Base-by-base conservation (phyloP, 2,329 filamentous ascomycete genomes). In the Ascosphaera apis region DNA sequence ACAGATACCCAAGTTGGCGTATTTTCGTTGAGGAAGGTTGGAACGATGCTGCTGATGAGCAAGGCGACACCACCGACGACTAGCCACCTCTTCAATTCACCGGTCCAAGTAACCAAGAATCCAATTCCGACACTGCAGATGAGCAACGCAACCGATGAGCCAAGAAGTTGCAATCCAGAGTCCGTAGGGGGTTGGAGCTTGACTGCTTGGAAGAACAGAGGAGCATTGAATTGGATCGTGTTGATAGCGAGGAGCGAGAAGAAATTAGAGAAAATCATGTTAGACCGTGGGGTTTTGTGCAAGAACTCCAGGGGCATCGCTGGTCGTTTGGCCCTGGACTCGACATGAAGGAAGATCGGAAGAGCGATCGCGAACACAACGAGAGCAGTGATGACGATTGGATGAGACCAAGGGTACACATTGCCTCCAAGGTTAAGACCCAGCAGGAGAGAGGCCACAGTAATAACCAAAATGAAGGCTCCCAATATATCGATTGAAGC, bases 151-250 rank as follows among this genome's bases (percentile, higher is more conserved):
- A 72, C 44, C 1, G 71, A 69, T 3, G 74, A 71, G 4, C 73
- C 58, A 15, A 79, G 64, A 36, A 84, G 71, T 31, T 72, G 67
- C 18, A 82, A 65, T n/a, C 78, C 78, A 0, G 77, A 80, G 16
- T 63, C 59, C 0, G 77, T 81, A 12, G 78, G 72, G 4, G 63
- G 66, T 39, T 74, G 71, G 36, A 77, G 63, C 34, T 79, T 70
- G 17, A 81, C 76, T 27, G 72, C 75, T 49, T 81, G 76, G 55
- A 80, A 83, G 57, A 75, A 84, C 5, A 84, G 59, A 1, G 78
- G 78, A 4, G 70, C 70, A 46, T 75, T 74, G 54, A 80, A 79
- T 12, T 78, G 57, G 42, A 77, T 68, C 2, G 62, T 63, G 41
- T 66, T 63, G 40, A 63, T 52, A 1, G 61, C 58, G 12, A 66